Percentiles rank a stretch among this genome's conserved stretches.
These are phyloP conservation scores for Melocanna baccifera DNA, from an alignment of 176 grass and related monocot genomes.

Conservation along the genomic window DNA sequence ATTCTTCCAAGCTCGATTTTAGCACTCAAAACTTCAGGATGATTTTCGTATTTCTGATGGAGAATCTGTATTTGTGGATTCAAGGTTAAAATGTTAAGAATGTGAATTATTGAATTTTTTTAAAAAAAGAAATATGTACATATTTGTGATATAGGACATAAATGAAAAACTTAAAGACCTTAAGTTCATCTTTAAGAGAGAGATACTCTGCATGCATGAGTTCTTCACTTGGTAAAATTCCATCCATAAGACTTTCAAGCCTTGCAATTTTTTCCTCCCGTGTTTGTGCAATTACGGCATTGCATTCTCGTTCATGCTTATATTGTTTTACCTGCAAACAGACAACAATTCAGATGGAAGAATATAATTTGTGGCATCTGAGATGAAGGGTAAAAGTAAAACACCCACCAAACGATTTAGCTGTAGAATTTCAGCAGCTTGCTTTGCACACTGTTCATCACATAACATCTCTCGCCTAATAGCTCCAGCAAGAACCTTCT, in stretches of 20 bases:
- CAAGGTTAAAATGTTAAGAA: neutral
- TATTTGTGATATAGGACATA: neutral
- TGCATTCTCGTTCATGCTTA: slow-evolving; percentile 65
- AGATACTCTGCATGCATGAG: slow-evolving; percentile 55
- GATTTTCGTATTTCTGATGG: slow-evolving; percentile 53
- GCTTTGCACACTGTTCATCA: slow-evolving; percentile 52
- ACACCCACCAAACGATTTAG: slow-evolving; percentile 59
- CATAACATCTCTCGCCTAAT: slow-evolving; percentile 60
- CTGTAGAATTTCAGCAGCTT: slow-evolving; percentile 57
- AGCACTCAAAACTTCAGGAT: slow-evolving; percentile 43
- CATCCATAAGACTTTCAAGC: slow-evolving; percentile 69
- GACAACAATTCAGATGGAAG: slow-evolving; percentile 11
- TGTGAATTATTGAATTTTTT: neutral
- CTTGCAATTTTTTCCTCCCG: slow-evolving; percentile 62
- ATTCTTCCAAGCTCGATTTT: slow-evolving; percentile 55
- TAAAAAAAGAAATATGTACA: neutral
- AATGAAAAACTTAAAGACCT: slow-evolving; percentile 21
- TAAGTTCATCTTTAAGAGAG: slow-evolving; percentile 50
- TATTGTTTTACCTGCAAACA: slow-evolving; percentile 56
- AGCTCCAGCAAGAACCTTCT: slow-evolving; percentile 55
- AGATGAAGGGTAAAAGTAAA: neutral
- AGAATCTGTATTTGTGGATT: slow-evolving; percentile 41
- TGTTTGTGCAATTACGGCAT: slow-evolving; percentile 57
- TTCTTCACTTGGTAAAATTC: slow-evolving; percentile 55
- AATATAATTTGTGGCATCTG: slow-evolving; percentile 1